These are phyloP conservation scores for Plasmodium coatneyi DNA, from an alignment of 169 alveolate species.

Conservation along the genomic window DNA sequence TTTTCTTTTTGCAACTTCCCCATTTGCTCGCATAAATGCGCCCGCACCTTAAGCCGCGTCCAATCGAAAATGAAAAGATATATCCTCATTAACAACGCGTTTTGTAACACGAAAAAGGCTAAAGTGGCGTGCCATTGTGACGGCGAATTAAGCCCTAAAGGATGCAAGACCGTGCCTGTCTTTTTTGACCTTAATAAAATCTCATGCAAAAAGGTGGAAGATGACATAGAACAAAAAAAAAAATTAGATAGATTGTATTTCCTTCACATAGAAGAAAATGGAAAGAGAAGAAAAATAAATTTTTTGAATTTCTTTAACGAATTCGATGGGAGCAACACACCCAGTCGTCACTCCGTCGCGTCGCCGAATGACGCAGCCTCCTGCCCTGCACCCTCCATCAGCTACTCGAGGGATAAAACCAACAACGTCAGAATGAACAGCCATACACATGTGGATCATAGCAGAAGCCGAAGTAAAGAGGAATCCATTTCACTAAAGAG, in stretches of 20 bases:
- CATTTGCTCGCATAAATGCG: background rate
- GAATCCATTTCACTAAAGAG: background rate
- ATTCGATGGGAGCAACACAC: background rate
- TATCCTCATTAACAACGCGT: conserved; percentile 13
- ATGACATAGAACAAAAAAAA: conserved; percentile 2
- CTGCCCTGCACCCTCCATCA: background rate
- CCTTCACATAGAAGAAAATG: conserved; percentile 47
- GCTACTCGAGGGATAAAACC: background rate
- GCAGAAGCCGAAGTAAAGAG: background rate
- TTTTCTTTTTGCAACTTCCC: background rate
- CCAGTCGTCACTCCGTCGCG: background rate
- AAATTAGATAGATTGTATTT: conserved; percentile 19
- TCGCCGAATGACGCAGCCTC: background rate
- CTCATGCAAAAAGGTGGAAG: background rate
- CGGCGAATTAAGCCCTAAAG: conserved; percentile 27
- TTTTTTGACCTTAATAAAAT: conserved; percentile 11
- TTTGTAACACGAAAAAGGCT: conserved; percentile 20
- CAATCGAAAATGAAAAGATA: conserved; percentile 64
- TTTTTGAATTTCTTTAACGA: conserved; percentile 18
- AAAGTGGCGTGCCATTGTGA: conserved; percentile 54
- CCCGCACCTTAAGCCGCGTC: background rate
- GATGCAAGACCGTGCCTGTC: background rate
- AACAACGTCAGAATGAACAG: background rate
- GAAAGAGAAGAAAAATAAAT: conserved; percentile 51
- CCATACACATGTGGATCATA: background rate